These are phyloP conservation scores for Phyllosticta citriasiana DNA, from an alignment of 2,329 filamentous ascomycete species.

Conservation along the genomic window DNA sequence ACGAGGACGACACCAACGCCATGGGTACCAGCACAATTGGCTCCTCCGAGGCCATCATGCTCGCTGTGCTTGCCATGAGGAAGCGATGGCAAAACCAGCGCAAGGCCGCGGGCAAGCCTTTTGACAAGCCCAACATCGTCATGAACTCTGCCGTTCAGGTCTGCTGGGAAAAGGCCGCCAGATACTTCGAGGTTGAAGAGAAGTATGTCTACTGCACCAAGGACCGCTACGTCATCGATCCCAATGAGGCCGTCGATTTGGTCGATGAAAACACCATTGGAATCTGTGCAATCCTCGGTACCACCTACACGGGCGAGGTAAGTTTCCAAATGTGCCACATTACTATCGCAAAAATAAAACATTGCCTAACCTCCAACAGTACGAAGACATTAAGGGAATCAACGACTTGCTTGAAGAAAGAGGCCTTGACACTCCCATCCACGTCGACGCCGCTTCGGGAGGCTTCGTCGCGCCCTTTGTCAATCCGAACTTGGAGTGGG, in stretches of 20 bases:
- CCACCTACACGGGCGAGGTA: conserved; percentile 79
- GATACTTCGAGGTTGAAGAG: conserved; percentile 91
- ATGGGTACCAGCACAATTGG: conserved; percentile 85
- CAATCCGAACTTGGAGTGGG: conserved; percentile 74
- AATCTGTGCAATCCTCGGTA: conserved; percentile 83
- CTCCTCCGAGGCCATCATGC: conserved; percentile 80
- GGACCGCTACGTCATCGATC: conserved; percentile 54
- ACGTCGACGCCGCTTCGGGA: conserved; percentile 86
- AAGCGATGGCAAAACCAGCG: conserved; percentile 84
- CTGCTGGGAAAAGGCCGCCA: conserved; percentile 82
- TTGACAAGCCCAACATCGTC: conserved; percentile 76
- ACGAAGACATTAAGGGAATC: conserved; percentile 86
- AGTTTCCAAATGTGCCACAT: background rate
- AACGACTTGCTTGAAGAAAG: conserved; percentile 75
- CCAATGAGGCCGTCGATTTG: conserved; percentile 49
- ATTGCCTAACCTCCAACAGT: conserved; percentile 27
- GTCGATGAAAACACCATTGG: conserved; percentile 71
- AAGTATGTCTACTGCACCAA: conserved; percentile 59
- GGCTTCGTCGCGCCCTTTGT: conserved; percentile 93
- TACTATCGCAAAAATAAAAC: background rate
- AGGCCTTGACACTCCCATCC: conserved; percentile 68
- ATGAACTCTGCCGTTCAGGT: conserved; percentile 97
- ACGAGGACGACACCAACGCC: conserved; percentile 48
- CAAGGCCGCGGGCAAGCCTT: conserved; percentile 70
- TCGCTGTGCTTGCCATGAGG: conserved; percentile 84